phyloP scores from a whole-genome alignment of 164 flowering plant species.

The Umbellularia californica region DNA sequence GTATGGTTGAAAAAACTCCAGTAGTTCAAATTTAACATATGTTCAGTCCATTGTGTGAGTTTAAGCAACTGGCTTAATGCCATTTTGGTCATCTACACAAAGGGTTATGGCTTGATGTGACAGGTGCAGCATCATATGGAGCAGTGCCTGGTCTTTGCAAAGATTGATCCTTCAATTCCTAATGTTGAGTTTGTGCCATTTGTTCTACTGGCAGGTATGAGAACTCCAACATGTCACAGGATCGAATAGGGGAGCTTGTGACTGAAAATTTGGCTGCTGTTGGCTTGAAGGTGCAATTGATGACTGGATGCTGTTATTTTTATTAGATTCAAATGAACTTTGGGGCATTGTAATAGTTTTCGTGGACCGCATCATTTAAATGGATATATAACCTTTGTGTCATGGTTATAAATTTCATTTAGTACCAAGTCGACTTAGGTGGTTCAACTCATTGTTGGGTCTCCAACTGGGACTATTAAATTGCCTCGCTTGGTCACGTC shows the following conservation, averaged over 20 bases:
- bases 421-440: too few relatives aligned
- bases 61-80: too few relatives aligned
- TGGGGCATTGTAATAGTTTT: background rate
- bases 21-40: too few relatives aligned
- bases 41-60: too few relatives aligned
- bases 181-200: background rate
- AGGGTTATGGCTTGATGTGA: background rate
- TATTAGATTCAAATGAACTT: background rate
- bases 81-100: too few relatives aligned
- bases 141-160: background rate
- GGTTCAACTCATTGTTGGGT: too few relatives aligned
- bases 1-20: too few relatives aligned
- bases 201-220: conserved; percentile 49
- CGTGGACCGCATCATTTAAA: background rate
- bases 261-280: conserved; percentile 92
- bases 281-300: conserved; percentile 71
- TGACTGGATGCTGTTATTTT: background rate
- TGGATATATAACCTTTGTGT: background rate
- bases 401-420: background rate
- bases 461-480: too few relatives aligned
- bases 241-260: conserved; percentile 72
- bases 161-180: background rate
- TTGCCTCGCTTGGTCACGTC: too few relatives aligned
- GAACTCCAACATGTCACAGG: conserved; percentile 70
- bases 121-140: background rate